phyloP scores from a whole-genome alignment of 2,329 filamentous ascomycete species.

The Colletotrichum tropicale region DNA sequence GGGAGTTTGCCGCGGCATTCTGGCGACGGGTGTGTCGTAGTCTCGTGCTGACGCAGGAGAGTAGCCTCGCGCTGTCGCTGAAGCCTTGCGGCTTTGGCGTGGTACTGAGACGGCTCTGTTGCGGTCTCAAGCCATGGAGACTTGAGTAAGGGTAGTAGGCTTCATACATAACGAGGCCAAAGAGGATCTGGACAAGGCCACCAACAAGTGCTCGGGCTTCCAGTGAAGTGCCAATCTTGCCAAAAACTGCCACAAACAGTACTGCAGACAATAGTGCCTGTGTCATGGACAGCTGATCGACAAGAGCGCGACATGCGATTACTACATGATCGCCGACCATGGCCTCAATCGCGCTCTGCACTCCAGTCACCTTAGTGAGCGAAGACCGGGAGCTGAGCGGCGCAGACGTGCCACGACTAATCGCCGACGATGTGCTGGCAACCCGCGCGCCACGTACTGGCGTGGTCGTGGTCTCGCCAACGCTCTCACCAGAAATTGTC shows the following conservation, averaged over 20 bases:
- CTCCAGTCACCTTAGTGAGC: not conserved
- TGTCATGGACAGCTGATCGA: not conserved
- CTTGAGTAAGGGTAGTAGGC: not conserved
- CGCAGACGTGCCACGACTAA: not conserved
- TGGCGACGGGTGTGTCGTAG: constrained; percentile 6
- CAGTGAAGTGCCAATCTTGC: not conserved
- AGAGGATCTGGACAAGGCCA: not conserved
- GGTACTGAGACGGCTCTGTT: constrained; percentile 18
- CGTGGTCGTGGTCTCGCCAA: not conserved
- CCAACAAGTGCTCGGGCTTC: not conserved
- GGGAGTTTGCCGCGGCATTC: not conserved
- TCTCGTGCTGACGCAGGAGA: constrained; percentile 16
- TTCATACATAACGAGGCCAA: not conserved
- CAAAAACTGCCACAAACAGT: not conserved
- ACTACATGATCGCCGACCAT: not conserved
- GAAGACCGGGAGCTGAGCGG: not conserved
- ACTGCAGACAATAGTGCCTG: not conserved
- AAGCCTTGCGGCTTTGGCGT: constrained; percentile 9
- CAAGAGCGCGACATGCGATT: not conserved
- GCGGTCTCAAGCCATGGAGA: constrained; percentile 12
- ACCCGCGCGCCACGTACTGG: not conserved
- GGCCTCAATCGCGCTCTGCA: not conserved
- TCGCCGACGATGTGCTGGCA: not conserved
- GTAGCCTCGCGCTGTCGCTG: constrained; percentile 10
- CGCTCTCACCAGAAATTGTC: not conserved